Evolutionary conservation across 2,329 filamentous ascomycete species (phyloP).

Genomic region (Fusarium sulawesiense): DNA sequence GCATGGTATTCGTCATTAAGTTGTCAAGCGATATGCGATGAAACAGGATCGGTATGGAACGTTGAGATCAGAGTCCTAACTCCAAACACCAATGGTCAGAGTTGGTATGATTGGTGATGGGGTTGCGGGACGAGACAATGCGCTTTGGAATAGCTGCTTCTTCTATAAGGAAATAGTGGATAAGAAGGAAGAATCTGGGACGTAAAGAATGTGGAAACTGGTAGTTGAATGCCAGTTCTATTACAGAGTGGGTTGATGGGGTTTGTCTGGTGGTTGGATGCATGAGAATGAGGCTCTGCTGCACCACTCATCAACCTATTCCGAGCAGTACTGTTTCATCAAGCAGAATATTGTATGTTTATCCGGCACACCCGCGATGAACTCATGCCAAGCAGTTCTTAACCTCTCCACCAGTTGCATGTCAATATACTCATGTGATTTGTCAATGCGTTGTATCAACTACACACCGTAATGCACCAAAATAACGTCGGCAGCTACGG

Average conservation of each 20-base stretch:
- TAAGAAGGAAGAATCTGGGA: background rate
- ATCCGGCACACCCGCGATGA: background rate
- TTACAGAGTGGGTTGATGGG: background rate
- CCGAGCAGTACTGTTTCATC: background rate
- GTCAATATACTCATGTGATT: background rate
- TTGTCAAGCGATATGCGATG: background rate
- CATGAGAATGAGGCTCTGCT: background rate
- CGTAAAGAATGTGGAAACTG: background rate
- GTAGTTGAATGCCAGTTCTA: background rate
- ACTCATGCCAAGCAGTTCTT: background rate
- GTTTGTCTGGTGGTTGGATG: background rate
- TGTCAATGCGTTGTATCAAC: background rate
- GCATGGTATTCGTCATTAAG: background rate
- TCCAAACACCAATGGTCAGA: constrained; percentile 13
- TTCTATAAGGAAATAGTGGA: background rate
- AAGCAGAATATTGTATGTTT: background rate
- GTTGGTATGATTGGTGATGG: background rate
- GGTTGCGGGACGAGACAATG: background rate
- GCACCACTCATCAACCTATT: background rate
- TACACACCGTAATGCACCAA: background rate
- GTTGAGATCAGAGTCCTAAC: background rate
- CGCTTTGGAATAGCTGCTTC: background rate
- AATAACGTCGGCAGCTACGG: background rate
- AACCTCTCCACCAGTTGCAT: background rate
- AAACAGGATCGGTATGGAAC: constrained; percentile 3